Base-by-base conservation (phyloP, 331 rosid species). In the Erythrophleum ivorense region DNA sequence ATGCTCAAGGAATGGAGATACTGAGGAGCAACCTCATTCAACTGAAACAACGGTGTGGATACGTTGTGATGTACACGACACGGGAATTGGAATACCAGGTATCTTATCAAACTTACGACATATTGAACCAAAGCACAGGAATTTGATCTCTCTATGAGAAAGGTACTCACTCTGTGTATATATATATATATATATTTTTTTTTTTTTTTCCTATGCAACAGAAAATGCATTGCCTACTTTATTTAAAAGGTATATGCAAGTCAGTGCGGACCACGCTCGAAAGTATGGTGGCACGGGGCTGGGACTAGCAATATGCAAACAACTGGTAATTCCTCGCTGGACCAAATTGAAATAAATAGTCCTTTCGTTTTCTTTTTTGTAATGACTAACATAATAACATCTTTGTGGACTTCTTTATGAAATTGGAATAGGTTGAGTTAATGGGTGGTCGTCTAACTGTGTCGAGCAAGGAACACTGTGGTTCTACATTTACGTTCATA, bases 211-310 rank as follows among this genome's bases (percentile, higher is more conserved):
- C 19, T 53, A 71, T 85, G 80, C 21, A 15, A 75, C 92, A 96
- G 98, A 96, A 82, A 90, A 88, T 71, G 97, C 98, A 72, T 77
- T 96, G 64, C 93, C 95, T 46, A 89, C 90, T 75, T 85, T 96
- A 71, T 96, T 94, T 71, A 96, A 85, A 80, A 92, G 94, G 81
- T 96, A 96, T 88, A 96, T 96, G 99, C 99, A 96, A 94, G 99
- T 90, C 34, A 90, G 98, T 68, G 95, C 97, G 3, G 99, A 96
- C 80, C 99, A 96, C 69, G 98, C 99, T 78, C 81, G 97, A 73
- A 96, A 96, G 75, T 94, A 96, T 74, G 99, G 99, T 10, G 99
- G 99, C 79, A 96, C 99, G 1, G 97, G 99, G 73, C 85, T 96
- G 38, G 99, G 99, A 52, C 83, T 96, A 58, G 99, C 98, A 85